Conservation (phyloP, 2,329 filamentous ascomycete species). For the Cladosporium sp. region DNA sequence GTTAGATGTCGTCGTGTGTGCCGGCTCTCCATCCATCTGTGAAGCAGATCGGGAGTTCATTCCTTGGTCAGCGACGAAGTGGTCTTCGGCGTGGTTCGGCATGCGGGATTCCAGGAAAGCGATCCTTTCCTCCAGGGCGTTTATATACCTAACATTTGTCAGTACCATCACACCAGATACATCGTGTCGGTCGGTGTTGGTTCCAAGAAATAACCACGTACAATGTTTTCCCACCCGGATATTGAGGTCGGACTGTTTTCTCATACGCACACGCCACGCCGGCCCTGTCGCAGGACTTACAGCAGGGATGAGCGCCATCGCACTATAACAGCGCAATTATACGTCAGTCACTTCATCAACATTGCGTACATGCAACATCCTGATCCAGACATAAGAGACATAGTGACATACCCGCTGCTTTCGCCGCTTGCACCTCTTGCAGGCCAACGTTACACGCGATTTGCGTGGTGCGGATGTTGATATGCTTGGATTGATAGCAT, state of each 20-base stretch:
- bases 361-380: neutral
- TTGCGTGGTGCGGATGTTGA: slow-evolving; percentile 4
- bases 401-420: slow-evolving; percentile 7
- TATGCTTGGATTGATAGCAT: neutral
- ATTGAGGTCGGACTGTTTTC: slow-evolving; percentile 7
- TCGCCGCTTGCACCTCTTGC: slow-evolving; percentile 10
- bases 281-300: slow-evolving; percentile 9
- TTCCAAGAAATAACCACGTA: neutral
- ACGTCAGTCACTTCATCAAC: too few species aligned
- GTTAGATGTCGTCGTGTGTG: neutral
- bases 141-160: slow-evolving; percentile 3
- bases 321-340: slow-evolving; percentile 2
- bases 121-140: slow-evolving; percentile 10
- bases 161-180: neutral
- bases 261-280: slow-evolving; percentile 10
- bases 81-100: slow-evolving; percentile 7
- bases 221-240: slow-evolving; percentile 10
- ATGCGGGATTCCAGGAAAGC: slow-evolving; percentile 10
- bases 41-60: neutral
- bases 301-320: slow-evolving; percentile 9
- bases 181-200: too few species aligned
- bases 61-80: neutral
- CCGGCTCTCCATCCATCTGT: neutral
- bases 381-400: neutral
- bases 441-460: slow-evolving; percentile 8